These are phyloP conservation scores for Venturia pyrina DNA, from an alignment of 2,329 filamentous ascomycete genomes.

Conservation along the genomic window DNA sequence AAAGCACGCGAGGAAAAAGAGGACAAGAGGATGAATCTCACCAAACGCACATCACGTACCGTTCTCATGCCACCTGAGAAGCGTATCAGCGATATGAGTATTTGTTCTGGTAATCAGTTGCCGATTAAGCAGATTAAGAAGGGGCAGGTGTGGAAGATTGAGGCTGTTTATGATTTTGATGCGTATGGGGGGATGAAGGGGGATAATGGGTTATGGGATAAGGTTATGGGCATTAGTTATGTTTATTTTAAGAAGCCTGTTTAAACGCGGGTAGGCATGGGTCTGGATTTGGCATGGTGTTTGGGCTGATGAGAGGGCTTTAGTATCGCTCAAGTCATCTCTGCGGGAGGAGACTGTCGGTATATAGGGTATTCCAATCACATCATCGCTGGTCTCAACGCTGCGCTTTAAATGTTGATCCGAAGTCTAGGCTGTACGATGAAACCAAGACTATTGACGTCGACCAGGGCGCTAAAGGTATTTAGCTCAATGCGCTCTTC, in stretches of 20 bases:
- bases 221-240: constrained; percentile 12
- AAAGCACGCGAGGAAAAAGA: neutral
- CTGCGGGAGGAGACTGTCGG: no score
- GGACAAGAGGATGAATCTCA: neutral
- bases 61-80: neutral
- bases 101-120: neutral
- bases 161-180: constrained; percentile 10
- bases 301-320: neutral
- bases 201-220: constrained; percentile 3
- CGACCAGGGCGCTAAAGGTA: no score
- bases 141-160: constrained; percentile 9
- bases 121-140: neutral
- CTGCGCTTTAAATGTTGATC: no score
- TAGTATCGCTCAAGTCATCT: no score
- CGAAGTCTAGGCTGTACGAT: no score
- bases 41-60: neutral
- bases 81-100: constrained; percentile 9
- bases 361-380: no score
- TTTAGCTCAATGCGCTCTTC: no score
- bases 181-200: neutral
- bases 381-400: no score
- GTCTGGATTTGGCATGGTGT: no score
- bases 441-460: no score
- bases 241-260: constrained; percentile 5
- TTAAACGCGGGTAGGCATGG: neutral